Evolutionary conservation across 2,329 filamentous ascomycete species (phyloP), one percentile per base, ranked within the genome.

Genomic region (Fusarium pininemorale): DNA sequence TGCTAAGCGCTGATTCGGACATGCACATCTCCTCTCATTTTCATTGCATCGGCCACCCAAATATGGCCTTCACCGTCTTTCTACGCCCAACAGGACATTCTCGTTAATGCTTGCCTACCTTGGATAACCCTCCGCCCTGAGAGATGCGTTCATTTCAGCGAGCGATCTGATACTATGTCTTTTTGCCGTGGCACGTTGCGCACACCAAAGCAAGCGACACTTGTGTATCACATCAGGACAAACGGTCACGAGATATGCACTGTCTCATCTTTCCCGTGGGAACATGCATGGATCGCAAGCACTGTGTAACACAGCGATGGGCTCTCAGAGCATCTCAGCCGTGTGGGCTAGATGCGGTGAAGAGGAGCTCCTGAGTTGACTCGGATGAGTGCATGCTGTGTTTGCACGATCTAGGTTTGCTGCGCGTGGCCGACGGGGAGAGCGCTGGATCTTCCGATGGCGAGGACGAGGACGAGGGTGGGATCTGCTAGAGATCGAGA

Each of bases 1-100:
- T 90, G 89, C 78, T 91, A 75, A 76, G 56, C 39, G 41, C 48
- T 50, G 24, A 38, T 35, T 50, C 32, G 35, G 30, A 28, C 28
- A 41, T 30, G 16, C 26, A n/a, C 38, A 38, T 64, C 53, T 62
- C 41, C 44, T 47, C 56, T 54, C 69, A 53, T 26, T 60, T 37
- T 38, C 45, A 16, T 42, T 28, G 7, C 44, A 24, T 64, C 35
- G 16, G 30, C 44, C 45, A 18, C 55, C 37, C n/a, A 54, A 22
- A 20, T n/a, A 32, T 56, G 45, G n/a, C 42, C 54, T 56, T 56
- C 26, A 24, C 59, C 60, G 39, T 62, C 58, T 66, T 66, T 56
- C 56, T 41, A 42, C 45, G 38, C 50, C 54, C 39, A 38, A 42
- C 48, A 57, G 61, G 30, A 55, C 50, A 53, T 60, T 24, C 73